Conservation (phyloP, 768 basidiomycete species). For the Tricholoma sp. region DNA sequence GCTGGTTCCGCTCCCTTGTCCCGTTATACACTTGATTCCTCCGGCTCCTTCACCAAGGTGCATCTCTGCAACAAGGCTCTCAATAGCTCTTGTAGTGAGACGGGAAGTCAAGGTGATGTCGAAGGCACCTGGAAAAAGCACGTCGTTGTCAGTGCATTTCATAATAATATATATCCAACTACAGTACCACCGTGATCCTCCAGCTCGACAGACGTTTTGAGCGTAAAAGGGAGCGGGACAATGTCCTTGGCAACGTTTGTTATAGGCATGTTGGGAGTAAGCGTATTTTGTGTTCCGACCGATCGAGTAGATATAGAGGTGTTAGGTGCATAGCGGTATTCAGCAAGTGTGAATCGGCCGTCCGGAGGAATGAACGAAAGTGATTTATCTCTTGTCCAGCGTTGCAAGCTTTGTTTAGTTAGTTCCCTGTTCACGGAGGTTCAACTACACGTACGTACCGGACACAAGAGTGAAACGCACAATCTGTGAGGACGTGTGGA, state of each 20-base stretch:
- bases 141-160: neutral
- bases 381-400: slow-evolving; percentile 70
- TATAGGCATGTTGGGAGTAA: slow-evolving; percentile 13
- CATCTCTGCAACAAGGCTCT: slow-evolving; percentile 66
- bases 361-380: slow-evolving; percentile 95
- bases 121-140: slow-evolving; percentile 43
- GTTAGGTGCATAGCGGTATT: slow-evolving; percentile 65
- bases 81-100: slow-evolving; percentile 57
- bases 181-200: slow-evolving; percentile 36
- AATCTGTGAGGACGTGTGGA: slow-evolving; percentile 66
- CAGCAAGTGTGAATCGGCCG: slow-evolving; percentile 77
- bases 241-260: slow-evolving; percentile 31
- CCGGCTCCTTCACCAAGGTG: slow-evolving; percentile 71
- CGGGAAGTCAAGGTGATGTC: slow-evolving; percentile 61
- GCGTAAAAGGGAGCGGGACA: slow-evolving; percentile 45
- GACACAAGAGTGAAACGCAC: slow-evolving; percentile 90
- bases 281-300: slow-evolving; percentile 15
- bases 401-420: slow-evolving; percentile 56
- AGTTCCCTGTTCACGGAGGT: neutral
- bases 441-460: slow-evolving; percentile 45
- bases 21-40: slow-evolving; percentile 65
- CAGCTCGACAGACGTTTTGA: slow-evolving; percentile 45
- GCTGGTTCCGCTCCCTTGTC: slow-evolving; percentile 39
- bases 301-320: slow-evolving; percentile 27
- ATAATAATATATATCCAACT: neutral